These are phyloP conservation scores for Dactylellina haptotyla DNA, from an alignment of 2,329 filamentous ascomycete species.

Conservation along the genomic window DNA sequence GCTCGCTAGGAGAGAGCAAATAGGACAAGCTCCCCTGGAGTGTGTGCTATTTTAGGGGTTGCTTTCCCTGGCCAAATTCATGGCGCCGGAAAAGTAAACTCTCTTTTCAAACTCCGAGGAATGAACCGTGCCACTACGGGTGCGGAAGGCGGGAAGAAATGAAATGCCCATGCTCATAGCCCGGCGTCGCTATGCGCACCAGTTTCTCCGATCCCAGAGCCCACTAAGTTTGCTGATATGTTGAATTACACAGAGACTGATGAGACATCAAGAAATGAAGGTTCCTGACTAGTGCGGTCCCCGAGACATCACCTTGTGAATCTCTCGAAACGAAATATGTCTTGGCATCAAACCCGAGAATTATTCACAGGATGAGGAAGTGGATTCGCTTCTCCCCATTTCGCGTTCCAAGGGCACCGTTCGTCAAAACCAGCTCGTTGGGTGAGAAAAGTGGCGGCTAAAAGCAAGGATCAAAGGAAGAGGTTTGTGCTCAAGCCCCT, in stretches of 20 bases:
- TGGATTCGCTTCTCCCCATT: conserved; percentile 30
- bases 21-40: not conserved
- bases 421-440: conserved; percentile 43
- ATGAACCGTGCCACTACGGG: conserved; percentile 35
- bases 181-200: conserved; percentile 2
- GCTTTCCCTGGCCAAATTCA: not conserved
- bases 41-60: not conserved
- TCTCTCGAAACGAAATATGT: conserved; percentile 32
- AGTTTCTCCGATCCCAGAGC: conserved; percentile 27
- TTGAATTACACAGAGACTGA: conserved; percentile 6
- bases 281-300: conserved; percentile 20
- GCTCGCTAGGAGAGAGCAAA: not conserved
- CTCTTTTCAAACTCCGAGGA: not conserved
- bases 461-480: conserved; percentile 37
- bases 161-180: conserved; percentile 23
- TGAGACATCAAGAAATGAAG: conserved; percentile 43
- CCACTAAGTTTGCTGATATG: not conserved
- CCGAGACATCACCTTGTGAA: conserved; percentile 28
- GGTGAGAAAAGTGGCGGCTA: conserved; percentile 33
- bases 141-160: conserved; percentile 39
- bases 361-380: conserved; percentile 36
- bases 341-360: conserved; percentile 35
- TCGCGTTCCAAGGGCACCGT: conserved; percentile 1
- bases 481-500: conserved; percentile 42
- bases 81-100: not conserved